Percentiles rank a stretch among this genome's conserved stretches.
Conservation (phyloP, 208 protist species). For the Wallacemonas sp. region DNA sequence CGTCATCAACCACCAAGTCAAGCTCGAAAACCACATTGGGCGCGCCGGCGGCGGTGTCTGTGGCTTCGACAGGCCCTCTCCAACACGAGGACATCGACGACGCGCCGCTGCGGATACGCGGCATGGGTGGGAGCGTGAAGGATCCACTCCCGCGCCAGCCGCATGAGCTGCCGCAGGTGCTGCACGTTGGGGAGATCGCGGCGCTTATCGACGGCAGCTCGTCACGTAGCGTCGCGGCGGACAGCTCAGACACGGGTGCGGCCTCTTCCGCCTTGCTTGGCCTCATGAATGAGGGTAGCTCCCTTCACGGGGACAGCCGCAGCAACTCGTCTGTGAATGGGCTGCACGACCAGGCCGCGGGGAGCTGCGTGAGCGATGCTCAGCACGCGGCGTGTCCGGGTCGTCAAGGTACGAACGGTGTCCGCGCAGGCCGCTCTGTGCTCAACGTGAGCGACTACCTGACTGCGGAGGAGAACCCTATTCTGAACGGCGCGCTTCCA, state of each 20-base stretch:
- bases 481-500: slow-evolving; percentile 27
- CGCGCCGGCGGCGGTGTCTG: neutral
- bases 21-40: too few species aligned
- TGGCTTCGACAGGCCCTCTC: neutral
- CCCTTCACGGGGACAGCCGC: neutral
- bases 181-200: slow-evolving; percentile 5
- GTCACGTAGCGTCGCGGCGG: neutral
- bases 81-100: neutral
- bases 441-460: slow-evolving; percentile 32
- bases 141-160: neutral
- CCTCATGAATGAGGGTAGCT: neutral
- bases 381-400: slow-evolving; percentile 11
- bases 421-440: slow-evolving; percentile 19
- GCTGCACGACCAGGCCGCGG: too few species aligned
- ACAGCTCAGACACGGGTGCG: neutral
- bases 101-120: neutral
- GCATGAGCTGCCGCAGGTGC: slow-evolving; percentile 12
- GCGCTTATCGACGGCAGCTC: neutral
- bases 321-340: slow-evolving; percentile 14
- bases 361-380: slow-evolving; percentile 21
- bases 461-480: slow-evolving; percentile 23
- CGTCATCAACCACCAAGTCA: too few species aligned
- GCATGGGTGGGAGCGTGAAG: too few species aligned
- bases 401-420: too few species aligned
- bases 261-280: neutral